phyloP scores from a whole-genome alignment of 2,329 filamentous ascomycete species.

The Trichoderma lentiforme region DNA sequence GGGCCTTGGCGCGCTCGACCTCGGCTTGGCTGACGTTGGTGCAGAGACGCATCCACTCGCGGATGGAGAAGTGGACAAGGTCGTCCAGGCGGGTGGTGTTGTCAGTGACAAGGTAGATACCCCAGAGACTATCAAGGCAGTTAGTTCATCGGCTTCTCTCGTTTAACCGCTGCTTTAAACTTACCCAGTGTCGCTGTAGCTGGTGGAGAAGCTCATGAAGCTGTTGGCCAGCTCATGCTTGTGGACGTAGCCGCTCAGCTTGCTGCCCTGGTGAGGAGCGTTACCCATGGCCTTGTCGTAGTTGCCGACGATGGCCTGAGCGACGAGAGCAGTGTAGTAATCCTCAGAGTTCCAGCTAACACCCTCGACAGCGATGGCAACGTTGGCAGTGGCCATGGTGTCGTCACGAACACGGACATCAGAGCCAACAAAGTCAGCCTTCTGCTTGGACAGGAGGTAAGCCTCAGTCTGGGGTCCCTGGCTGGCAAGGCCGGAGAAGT shows the following conservation, averaged over 20 bases:
- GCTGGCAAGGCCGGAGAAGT: conserved; percentile 78
- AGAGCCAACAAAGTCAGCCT: conserved; percentile 93
- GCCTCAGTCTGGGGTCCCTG: conserved; percentile 72
- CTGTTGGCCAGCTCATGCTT: conserved; percentile 96
- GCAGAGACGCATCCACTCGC: conserved; percentile 95
- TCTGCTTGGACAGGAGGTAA: conserved; percentile 75
- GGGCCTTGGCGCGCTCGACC: conserved; percentile 96
- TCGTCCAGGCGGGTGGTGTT: conserved; percentile 85
- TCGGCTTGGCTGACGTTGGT: conserved; percentile 84
- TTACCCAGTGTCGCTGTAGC: conserved; percentile 98
- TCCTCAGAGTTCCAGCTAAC: conserved; percentile 99
- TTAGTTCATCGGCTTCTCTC: conserved; percentile 25
- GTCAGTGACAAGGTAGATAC: conserved; percentile 96
- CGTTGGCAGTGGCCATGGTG: conserved; percentile 92
- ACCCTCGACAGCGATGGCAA: conserved; percentile 97
- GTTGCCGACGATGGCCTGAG: conserved; percentile 98
- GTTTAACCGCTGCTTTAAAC: conserved; percentile 29
- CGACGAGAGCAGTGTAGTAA: conserved; percentile 97
- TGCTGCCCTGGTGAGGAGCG: conserved; percentile 95
- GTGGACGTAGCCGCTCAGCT: conserved; percentile 92
- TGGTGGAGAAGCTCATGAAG: conserved; percentile 99
- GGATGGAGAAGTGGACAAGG: conserved; percentile 95
- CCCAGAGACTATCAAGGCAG: conserved; percentile 75
- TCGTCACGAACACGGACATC: conserved; percentile 95
- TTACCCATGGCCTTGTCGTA: conserved; percentile 99